Percentiles rank a stretch among this genome's conserved stretches.
These are phyloP conservation scores for Ceratocystis diversiconidia DNA, from an alignment of 2,329 filamentous ascomycete species.

Conservation along the genomic window DNA sequence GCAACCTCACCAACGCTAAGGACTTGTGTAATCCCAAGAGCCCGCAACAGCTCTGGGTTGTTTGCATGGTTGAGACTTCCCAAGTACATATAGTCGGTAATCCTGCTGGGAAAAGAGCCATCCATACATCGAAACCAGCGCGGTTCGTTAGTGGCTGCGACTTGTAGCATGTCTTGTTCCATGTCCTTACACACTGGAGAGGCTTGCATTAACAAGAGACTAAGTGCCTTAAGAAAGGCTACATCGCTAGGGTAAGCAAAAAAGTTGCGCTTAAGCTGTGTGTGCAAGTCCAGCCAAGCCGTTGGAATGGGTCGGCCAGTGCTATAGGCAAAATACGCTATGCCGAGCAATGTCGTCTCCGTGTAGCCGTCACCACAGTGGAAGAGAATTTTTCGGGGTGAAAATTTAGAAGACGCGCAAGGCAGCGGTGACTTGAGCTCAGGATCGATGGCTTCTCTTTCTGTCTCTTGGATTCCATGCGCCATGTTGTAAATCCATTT, in stretches of 20 bases:
- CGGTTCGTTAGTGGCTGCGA: conserved; percentile 44
- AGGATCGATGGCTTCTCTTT: background rate
- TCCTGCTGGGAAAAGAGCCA: conserved; percentile 76
- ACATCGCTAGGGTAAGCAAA: conserved; percentile 93
- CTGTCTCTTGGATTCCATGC: conserved; percentile 38
- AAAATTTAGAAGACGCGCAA: conserved; percentile 20
- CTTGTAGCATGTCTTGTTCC: conserved; percentile 5
- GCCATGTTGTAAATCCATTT: conserved; percentile 80
- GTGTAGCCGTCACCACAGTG: conserved; percentile 96
- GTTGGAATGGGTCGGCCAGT: conserved; percentile 67
- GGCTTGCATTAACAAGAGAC: conserved; percentile 57
- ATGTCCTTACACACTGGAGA: conserved; percentile 39
- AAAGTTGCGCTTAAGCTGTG: conserved; percentile 72
- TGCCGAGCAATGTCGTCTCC: conserved; percentile 73
- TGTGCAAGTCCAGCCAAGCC: conserved; percentile 78
- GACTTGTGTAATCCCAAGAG: conserved; percentile 73
- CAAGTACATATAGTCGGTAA: conserved; percentile 89
- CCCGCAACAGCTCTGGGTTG: conserved; percentile 67
- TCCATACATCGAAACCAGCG: conserved; percentile 73
- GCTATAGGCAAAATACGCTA: conserved; percentile 89
- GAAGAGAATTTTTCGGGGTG: conserved; percentile 60
- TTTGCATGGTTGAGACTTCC: conserved; percentile 90
- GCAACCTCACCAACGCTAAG: conserved; percentile 85
- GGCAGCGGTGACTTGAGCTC: conserved; percentile 20
- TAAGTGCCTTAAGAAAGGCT: conserved; percentile 60